Evolutionary conservation across 495 filamentous ascomycete genomes (phyloP), one percentile per base, ranked within the genome.

Genomic region (Aspergillus incahuasiensis): DNA sequence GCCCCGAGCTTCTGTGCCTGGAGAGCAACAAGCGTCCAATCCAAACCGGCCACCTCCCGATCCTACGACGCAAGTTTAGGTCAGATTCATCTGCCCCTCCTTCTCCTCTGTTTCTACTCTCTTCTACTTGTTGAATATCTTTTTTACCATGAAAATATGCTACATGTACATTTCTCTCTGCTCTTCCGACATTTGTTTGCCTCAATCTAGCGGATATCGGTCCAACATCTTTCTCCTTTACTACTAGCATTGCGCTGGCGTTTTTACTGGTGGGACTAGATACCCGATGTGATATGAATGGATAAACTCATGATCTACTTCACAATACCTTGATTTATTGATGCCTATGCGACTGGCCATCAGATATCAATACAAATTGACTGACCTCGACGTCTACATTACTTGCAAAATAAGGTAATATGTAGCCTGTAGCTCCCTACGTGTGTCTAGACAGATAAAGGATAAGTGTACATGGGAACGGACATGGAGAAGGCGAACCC

Each of bases 201-300:
- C 43, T 30, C 11, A 12, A 28, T 46, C 43, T 25, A 46, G 43
- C 43, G 43, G 11, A 19, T 22, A 44, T 44, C 41, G 20, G 20
- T 44, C 2, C n/a, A 30, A 1, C n/a, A n/a, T 15, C 3, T 11
- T 28, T 28, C 16, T 15, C 3, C 20, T 28, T 28, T 28, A 6
- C 19, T 45, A 24, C 20, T 49, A 21, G 47, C 47, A 39, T 50
- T 34, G 19, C 22, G 48, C 32, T 24, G 34, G 48, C 48, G 48
- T 50, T 50, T 40, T 39, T 8, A 30, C 34, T 4, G 12, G 15
- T 50, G 20, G 16, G 20, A 15, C 20, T 24, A 50, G 48, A 50
- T 50, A 50, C 48, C 48, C 34, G 34, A 38, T 16, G 19, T 25
- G 48, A 50, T 40, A 50, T 8, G 19, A 13, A 24, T 40, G 48